phyloP scores from a whole-genome alignment of 164 flowering plant genomes.

The Annona cherimola region DNA sequence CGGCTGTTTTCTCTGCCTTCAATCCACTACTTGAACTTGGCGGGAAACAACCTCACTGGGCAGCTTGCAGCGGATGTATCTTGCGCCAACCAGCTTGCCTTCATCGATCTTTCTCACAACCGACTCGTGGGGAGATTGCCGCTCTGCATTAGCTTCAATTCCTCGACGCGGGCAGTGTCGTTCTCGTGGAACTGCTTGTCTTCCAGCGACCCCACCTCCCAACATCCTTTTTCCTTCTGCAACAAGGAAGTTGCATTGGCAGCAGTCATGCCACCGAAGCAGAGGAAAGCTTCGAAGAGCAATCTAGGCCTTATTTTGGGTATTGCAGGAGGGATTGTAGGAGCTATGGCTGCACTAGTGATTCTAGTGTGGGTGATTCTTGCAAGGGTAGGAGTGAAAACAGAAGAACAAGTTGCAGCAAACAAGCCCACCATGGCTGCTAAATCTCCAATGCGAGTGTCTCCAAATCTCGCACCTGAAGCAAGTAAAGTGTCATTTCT shows the following conservation, averaged over 20 bases:
- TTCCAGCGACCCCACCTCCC: conserved; percentile 31
- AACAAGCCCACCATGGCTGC: conserved; percentile 29
- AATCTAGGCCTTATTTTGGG: conserved; percentile 50
- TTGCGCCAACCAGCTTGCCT: conserved; percentile 41
- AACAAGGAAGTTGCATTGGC: conserved; percentile 58
- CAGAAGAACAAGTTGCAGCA: conserved; percentile 9
- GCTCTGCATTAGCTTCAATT: conserved; percentile 39
- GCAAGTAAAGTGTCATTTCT: conserved; percentile 41
- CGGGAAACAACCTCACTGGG: conserved; percentile 56
- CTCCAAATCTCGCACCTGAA: conserved; percentile 29
- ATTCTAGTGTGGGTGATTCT: conserved; percentile 29
- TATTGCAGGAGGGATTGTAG: conserved; percentile 44
- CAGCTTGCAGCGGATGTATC: conserved; percentile 31
- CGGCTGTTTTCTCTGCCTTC: conserved; percentile 52
- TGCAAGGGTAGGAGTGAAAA: conserved; percentile 21
- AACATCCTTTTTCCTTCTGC: conserved; percentile 50
- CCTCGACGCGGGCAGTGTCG: conserved; percentile 33
- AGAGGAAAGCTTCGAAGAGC: conserved; percentile 25
- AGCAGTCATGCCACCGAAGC: conserved; percentile 47
- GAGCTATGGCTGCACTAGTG: conserved; percentile 21
- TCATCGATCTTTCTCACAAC: conserved; percentile 67
- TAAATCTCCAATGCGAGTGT: conserved; percentile 28
- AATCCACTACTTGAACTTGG: conserved; percentile 50
- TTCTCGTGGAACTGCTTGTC: conserved; percentile 65
- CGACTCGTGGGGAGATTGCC: conserved; percentile 61